Evolutionary conservation across 805 yeast species (phyloP), one percentile per base, ranked within the genome.

Genomic region (Saturnispora dispora): DNA sequence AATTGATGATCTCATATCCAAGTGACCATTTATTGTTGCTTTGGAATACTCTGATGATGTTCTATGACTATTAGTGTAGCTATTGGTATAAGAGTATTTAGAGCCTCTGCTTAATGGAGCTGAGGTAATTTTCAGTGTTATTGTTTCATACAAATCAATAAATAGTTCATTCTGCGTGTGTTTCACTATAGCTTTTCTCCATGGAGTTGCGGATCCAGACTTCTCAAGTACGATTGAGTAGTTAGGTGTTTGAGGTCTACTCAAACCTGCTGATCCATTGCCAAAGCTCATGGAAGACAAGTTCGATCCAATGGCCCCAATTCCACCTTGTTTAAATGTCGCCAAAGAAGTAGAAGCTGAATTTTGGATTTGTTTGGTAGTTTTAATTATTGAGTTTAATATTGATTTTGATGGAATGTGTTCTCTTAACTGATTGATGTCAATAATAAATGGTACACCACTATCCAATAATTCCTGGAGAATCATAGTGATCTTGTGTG

Each of bases 111-210:
- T 45, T 1, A 15, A 7, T 25, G 67, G 63, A 15, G 60, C 45
- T 52, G 77, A 67, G 23, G 73, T 70, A 22, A 82, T 64, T 0
- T 84, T 73, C 36, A 83, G 75, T 55, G 75, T 76, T 22, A 86
- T 64, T 1, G 74, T 70, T 64, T 91, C 99, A 2, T 74, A 72
- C 5, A 93, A 63, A 66, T 93, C 98, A 8, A 91, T 84, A 63
- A 82, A 88, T 66, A 91, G 73, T 66, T 91, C 98, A 65, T 91
- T 88, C 57, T 82, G 82, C 3, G 87, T 75, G 63, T 87, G 81
- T 57, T 75, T 77, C n/a, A 85, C 83, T 55, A 80, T 77, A 4
- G 82, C 63, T 45, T 78, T 72, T 59, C 98, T 76, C 98, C 98
- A 91, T 1, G 96, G 96, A 8, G 71, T 68, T 27, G 62, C 61